These are phyloP conservation scores for Hypericum perforatum DNA, from an alignment of 345 rosid genomes.

Conservation along the genomic window DNA sequence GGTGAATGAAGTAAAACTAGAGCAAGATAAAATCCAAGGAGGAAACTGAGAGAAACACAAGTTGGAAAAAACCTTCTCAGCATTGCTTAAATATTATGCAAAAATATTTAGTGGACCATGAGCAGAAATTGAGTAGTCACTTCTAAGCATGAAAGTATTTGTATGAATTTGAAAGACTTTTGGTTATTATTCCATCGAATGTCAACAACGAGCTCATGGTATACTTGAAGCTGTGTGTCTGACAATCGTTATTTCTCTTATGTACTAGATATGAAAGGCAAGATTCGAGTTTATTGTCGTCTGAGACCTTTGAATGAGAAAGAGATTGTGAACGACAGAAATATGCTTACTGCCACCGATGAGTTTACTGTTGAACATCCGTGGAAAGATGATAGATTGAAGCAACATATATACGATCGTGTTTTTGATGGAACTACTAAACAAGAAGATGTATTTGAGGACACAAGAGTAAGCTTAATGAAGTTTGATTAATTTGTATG, in stretches of 20 bases:
- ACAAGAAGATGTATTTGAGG: slow-evolving; percentile 86
- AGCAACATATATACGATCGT: slow-evolving; percentile 89
- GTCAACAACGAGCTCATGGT: too few relatives aligned
- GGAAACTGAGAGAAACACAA: too few relatives aligned
- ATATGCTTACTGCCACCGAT: slow-evolving; percentile 39
- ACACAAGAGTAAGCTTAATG: slow-evolving; percentile 51
- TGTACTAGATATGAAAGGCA: slow-evolving; percentile 85
- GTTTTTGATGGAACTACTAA: slow-evolving; percentile 68
- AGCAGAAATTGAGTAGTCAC: too few relatives aligned
- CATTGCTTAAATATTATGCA: too few relatives aligned
- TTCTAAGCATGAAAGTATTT: too few relatives aligned
- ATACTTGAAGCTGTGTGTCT: too few relatives aligned
- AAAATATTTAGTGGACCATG: too few relatives aligned
- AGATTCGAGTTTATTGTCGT: slow-evolving; percentile 87
- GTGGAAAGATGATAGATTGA: slow-evolving; percentile 84
- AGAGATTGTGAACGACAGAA: slow-evolving; percentile 54
- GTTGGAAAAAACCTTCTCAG: too few relatives aligned
- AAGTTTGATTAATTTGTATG: background rate
- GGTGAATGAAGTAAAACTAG: too few relatives aligned
- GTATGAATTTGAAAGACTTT: too few relatives aligned
- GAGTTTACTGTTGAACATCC: slow-evolving; percentile 91
- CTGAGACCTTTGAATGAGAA: slow-evolving; percentile 75
- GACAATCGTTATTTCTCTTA: slow-evolving; percentile 5
- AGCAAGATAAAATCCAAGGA: too few relatives aligned
- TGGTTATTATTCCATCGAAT: too few relatives aligned